phyloP scores from a whole-genome alignment of 352 stramenopile species.

The Aphanomyces cochlioides region DNA sequence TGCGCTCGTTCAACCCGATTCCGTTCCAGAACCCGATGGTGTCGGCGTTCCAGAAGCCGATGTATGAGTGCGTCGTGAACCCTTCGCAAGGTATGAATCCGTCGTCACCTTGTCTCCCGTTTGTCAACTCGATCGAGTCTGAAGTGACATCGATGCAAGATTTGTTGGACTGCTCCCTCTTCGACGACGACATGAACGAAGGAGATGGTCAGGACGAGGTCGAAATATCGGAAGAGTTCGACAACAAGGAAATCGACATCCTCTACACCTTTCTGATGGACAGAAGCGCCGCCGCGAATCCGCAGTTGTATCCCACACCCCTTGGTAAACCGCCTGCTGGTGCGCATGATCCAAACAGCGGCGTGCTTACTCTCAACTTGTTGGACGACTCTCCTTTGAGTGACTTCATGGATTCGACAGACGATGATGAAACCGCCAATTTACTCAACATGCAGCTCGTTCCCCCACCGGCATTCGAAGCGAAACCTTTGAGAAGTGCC shows the following conservation, averaged over 20 bases:
- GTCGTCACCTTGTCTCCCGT: not conserved
- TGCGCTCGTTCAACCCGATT: not conserved
- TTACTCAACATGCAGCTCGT: constrained; percentile 15
- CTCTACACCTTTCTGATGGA: constrained; percentile 83
- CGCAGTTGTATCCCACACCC: not conserved
- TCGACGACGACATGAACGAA: constrained; percentile 2
- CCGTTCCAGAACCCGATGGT: constrained; percentile 4
- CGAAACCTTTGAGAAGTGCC: constrained; percentile 9
- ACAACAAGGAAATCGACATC: constrained; percentile 83
- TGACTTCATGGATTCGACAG: not conserved
- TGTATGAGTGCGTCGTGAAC: not conserved
- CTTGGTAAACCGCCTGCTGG: not conserved
- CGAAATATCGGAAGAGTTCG: constrained; percentile 49
- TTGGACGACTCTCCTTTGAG: constrained; percentile 17
- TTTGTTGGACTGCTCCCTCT: constrained; percentile 7
- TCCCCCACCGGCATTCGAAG: not conserved
- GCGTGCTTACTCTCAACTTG: constrained; percentile 19
- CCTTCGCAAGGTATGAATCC: not conserved
- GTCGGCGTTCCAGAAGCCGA: not conserved
- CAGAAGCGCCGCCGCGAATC: constrained; percentile 48
- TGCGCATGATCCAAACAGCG: constrained; percentile 8
- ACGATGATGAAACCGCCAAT: constrained; percentile 16
- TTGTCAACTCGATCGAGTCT: not conserved
- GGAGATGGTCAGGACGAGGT: constrained; percentile 33
- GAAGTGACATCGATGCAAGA: constrained; percentile 11